Evolutionary conservation across 192 early-diverging fungal species (phyloP), one percentile per base, ranked within the genome.

Genomic region (Dissophora ornata): DNA sequence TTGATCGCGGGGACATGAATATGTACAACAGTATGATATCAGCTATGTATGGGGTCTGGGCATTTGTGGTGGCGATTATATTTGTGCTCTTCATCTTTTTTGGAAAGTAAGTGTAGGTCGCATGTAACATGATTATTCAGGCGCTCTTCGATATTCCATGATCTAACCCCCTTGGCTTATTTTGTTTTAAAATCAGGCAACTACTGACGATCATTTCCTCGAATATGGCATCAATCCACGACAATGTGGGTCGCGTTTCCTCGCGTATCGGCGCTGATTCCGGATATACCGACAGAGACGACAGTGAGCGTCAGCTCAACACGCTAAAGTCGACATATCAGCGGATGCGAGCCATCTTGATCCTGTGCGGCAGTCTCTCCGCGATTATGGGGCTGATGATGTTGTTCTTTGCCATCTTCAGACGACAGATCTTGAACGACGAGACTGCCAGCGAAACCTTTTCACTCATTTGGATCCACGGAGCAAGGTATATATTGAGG

Each of bases 311-410:
- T 3, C 71, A 75, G 57, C 57, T 75, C 2, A 75, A 75, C 34
- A 75, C 56, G 1, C 41, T 75, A 3, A 75, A 75, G 28, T 75
- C 71, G 44, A 75, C 71, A 1, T 75, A 75, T 28, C 62, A 75
- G 32, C 47, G 71, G 9, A 75, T 75, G 62, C 38, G 44, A 18
- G 71, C 71, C 15, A 75, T 75, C 29, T 19, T 75, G 28, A 54
- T 75, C 33, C 34, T 75, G 15, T 75, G 71, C 28, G 71, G 71
- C 7, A 66, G 63, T 41, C 33, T 75, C 6, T 75, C 71, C 12
- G 71, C 71, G 1, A 75, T 75, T 0, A 75, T 75, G 71, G 71
- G 71, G 10, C 50, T 75, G 29, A 75, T 75, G 71, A 75, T 75
- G 71, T 52, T 75, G 40, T 61, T 64, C 45, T 75, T 75, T 56